Conservation (phyloP, 805 yeast species). For the Starmerella ratchasimensis region DNA sequence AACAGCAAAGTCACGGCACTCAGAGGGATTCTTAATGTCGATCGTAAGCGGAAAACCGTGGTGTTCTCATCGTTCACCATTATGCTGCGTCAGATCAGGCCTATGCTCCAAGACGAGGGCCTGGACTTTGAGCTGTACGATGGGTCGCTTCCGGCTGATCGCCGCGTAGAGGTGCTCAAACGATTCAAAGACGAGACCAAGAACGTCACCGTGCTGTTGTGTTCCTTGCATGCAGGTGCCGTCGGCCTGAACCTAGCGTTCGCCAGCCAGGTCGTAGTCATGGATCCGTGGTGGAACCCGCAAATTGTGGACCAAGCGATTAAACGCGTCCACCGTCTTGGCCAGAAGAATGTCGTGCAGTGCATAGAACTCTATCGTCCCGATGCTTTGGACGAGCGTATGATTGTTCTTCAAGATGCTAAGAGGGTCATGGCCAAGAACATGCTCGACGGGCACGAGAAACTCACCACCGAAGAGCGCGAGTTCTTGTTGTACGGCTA, state of each 20-base stretch:
- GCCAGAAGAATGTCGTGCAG: constrained; percentile 33
- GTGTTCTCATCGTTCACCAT: constrained; percentile 34
- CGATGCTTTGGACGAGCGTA: constrained; percentile 32
- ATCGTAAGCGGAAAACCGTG: constrained; percentile 31
- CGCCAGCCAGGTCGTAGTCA: constrained; percentile 32
- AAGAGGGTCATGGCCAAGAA: constrained; percentile 27
- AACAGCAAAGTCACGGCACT: constrained; percentile 27
- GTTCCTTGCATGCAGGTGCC: constrained; percentile 35
- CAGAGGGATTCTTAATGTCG: constrained; percentile 26
- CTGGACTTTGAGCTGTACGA: constrained; percentile 27
- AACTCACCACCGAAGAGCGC: constrained; percentile 35
- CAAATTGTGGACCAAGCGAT: constrained; percentile 39
- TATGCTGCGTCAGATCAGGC: constrained; percentile 26
- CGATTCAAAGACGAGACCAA: constrained; percentile 22
- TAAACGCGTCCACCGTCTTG: constrained; percentile 38
- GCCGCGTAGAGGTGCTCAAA: constrained; percentile 25
- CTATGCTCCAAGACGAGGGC: constrained; percentile 24
- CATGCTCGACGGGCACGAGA: constrained; percentile 19
- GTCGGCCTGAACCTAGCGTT: constrained; percentile 33
- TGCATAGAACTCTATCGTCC: constrained; percentile 32
- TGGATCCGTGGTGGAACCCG: constrained; percentile 42
- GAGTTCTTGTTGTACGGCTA: constrained; percentile 38
- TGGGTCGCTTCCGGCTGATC: constrained; percentile 26
- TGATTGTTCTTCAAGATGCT: constrained; percentile 26
- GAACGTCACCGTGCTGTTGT: constrained; percentile 26